phyloP scores from a whole-genome alignment of 1,139 yeast species.

The Magnusiomyces tetraspermus region DNA sequence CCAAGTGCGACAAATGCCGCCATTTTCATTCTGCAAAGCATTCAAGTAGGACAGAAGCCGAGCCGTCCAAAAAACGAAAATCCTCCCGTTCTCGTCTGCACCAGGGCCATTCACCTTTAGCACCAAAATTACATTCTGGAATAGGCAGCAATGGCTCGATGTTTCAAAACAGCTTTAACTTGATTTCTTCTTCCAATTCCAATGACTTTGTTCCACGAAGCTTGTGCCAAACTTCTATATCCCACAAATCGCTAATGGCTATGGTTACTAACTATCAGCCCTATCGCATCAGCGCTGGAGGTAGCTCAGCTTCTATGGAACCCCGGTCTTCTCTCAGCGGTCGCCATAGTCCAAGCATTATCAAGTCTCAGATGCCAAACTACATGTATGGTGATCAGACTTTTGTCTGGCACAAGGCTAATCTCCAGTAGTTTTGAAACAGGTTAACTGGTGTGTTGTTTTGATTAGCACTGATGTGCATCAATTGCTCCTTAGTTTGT shows the following conservation, averaged over 20 bases:
- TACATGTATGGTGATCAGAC: conserved; percentile 62
- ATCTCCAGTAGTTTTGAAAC: background rate
- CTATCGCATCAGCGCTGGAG: too few species aligned
- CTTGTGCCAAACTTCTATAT: background rate
- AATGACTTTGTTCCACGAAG: background rate
- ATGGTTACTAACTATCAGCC: too few species aligned
- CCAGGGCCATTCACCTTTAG: too few species aligned
- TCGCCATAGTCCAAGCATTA: conserved; percentile 44
- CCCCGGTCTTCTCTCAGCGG: background rate
- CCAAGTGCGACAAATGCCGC: background rate
- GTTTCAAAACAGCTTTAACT: background rate
- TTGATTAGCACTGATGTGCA: too few species aligned
- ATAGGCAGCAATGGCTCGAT: background rate
- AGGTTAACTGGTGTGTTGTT: too few species aligned
- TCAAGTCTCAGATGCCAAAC: conserved; percentile 78
- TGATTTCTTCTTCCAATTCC: background rate
- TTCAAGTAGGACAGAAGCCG: too few species aligned
- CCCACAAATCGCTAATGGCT: too few species aligned
- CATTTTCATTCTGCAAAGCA: too few species aligned
- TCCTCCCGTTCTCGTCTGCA: background rate
- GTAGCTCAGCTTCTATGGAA: too few species aligned
- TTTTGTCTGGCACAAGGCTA: background rate
- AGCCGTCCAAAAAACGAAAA: background rate
- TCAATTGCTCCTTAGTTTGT: too few species aligned
- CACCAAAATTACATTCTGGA: background rate